Percentiles rank a stretch among this genome's conserved stretches.
phyloP scores from a whole-genome alignment of 2,329 filamentous ascomycete genomes.

The Akanthomyces lecanii region DNA sequence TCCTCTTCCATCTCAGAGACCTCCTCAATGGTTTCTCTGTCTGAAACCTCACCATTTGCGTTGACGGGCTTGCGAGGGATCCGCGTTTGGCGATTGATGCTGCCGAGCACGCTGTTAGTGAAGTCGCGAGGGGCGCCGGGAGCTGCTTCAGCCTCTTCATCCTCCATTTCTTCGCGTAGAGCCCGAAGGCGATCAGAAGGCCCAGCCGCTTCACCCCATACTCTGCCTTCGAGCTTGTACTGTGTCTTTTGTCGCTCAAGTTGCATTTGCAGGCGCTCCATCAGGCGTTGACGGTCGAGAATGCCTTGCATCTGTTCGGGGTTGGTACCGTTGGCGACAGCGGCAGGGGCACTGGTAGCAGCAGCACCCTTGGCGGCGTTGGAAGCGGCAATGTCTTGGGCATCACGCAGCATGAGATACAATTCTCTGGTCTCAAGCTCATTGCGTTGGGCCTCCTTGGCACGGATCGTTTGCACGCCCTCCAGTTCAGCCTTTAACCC shows the following conservation, averaged over 20 bases:
- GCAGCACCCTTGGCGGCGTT: slow-evolving; percentile 60
- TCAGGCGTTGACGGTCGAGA: slow-evolving; percentile 83
- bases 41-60: slow-evolving; percentile 41
- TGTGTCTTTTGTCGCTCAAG: slow-evolving; percentile 96
- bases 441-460: slow-evolving; percentile 88
- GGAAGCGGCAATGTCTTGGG: slow-evolving; percentile 90
- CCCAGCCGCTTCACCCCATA: slow-evolving; percentile 76
- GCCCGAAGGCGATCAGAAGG: slow-evolving; percentile 91
- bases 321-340: slow-evolving; percentile 53
- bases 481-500: slow-evolving; percentile 85
- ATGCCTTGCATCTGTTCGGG: slow-evolving; percentile 84
- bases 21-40: slow-evolving; percentile 40
- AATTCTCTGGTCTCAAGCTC: slow-evolving; percentile 94
- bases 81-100: slow-evolving; percentile 59
- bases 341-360: slow-evolving; percentile 41
- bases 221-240: slow-evolving; percentile 90
- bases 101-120: slow-evolving; percentile 69
- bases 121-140: slow-evolving; percentile 56
- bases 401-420: slow-evolving; percentile 96
- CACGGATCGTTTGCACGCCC: slow-evolving; percentile 77
- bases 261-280: slow-evolving; percentile 92
- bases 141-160: slow-evolving; percentile 50
- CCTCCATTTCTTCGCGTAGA: slow-evolving; percentile 91
- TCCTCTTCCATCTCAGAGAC: slow-evolving; percentile 47
- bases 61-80: slow-evolving; percentile 53